Evolutionary conservation across 23 red algal species (phyloP), one percentile per base, ranked within the genome.

Genomic region (Gracilariopsis chorda): DNA sequence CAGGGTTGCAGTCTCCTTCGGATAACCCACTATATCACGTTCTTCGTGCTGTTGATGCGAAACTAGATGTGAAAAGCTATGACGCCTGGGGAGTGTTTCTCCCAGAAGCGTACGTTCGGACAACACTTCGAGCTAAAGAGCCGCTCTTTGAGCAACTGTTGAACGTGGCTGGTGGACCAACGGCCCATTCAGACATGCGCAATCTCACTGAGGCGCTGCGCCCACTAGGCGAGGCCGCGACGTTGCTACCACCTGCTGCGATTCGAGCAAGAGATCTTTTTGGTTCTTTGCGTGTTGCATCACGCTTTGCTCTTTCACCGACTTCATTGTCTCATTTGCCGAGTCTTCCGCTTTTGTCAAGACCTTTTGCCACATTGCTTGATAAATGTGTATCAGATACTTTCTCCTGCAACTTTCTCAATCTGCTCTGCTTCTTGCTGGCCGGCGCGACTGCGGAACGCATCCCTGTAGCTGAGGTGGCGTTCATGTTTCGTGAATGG

Each of bases 361-460:
- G 47, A 27, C 92, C 92, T 0, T 95, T 95, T 75, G 24, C 56
- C 23, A 63, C 77, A 52, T 16, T 95, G 25, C 69, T 95, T 43
- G 75, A 84, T 51, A 33, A 58, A 24, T 47, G 73, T 49, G 83
- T 95, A 6, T 78, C 62, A n/a, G 82, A 95, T 33, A 51, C 73
- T 30, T 94, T 96, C 62, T n/a, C 84, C 25, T 68, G 81, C 37
- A 39, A 78, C 46, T 96, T 83, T 78, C 19, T 96, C 2, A 88
- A 96, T 46, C 48, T 96, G 42, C 78, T 96, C 24, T 96, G 94
- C 39, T 96, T 96, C 76, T 84, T 96, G 67, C 76, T 96, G 13
- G 78, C 80, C 16, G 94, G 94, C 6, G 52, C 86, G 24, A 71
- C 67, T 1, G 80, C 94, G 42, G 72, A 88, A 34, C 55, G 74